Evolutionary conservation across 202 grass and related monocot species (phyloP).

Genomic region (Digitaria exilis): DNA sequence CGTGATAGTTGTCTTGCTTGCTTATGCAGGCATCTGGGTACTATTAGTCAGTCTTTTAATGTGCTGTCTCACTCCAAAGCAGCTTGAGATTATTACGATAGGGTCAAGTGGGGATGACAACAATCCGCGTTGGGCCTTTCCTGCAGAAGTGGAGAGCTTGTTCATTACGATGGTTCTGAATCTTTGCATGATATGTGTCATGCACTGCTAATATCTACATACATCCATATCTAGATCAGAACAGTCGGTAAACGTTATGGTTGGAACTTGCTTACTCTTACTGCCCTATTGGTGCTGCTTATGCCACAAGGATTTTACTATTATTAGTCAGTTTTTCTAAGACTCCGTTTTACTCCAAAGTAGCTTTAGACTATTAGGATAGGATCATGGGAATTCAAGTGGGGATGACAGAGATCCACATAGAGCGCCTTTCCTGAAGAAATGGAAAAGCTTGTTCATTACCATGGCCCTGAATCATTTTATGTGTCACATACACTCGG

Average conservation of each 20-base stretch:
- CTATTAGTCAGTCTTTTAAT: neutral
- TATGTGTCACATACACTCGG: conserved; percentile 8
- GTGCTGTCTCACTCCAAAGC: neutral
- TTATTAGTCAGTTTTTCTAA: neutral
- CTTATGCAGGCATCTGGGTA: conserved; percentile 1
- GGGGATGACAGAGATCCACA: conserved; percentile 45
- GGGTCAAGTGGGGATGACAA: conserved; percentile 37
- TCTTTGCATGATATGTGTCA: conserved; percentile 25
- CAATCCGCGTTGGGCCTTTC: conserved; percentile 26
- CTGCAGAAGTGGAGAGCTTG: conserved; percentile 14
- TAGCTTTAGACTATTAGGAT: neutral
- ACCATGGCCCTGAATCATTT: conserved; percentile 4
- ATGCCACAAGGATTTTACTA: neutral
- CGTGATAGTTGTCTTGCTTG: neutral
- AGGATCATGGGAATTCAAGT: conserved; percentile 14
- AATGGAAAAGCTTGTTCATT: conserved; percentile 32
- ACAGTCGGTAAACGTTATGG: conserved; percentile 1
- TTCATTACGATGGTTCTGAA: neutral
- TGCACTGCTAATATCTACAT: conserved; percentile 12
- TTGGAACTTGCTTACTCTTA: neutral
- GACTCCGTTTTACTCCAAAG: neutral
- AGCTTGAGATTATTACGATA: neutral
- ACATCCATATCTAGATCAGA: conserved; percentile 28
- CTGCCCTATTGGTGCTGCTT: neutral
- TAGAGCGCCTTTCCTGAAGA: neutral